Evolutionary conservation across 1,284 basidiomycete genomes (phyloP).

Genomic region (Xerocomus amazonicus): DNA sequence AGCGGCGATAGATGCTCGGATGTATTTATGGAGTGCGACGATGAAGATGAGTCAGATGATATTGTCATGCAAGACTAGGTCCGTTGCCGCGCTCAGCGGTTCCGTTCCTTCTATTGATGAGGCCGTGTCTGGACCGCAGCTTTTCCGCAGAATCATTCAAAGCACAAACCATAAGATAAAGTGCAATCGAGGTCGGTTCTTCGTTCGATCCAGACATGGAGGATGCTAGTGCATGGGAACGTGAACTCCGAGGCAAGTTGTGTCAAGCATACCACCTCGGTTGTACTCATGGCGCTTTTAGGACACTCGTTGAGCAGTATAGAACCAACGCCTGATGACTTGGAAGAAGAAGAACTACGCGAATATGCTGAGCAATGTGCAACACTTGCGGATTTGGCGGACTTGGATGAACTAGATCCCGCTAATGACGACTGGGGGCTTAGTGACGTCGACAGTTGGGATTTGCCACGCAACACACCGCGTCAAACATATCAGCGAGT

Average conservation of each 20-base stretch:
- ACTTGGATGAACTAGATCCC: slow-evolving; percentile 42
- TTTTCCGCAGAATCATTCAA: slow-evolving; percentile 61
- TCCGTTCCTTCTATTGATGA: slow-evolving; percentile 7
- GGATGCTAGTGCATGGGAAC: slow-evolving; percentile 56
- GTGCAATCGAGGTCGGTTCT: slow-evolving; percentile 64
- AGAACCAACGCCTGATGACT: slow-evolving; percentile 40
- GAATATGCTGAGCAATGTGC: slow-evolving; percentile 56
- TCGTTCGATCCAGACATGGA: slow-evolving; percentile 70
- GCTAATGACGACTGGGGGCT: slow-evolving; percentile 11
- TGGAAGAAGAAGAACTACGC: slow-evolving; percentile 55
- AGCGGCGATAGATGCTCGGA: slow-evolving; percentile 48
- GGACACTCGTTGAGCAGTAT: slow-evolving; percentile 11
- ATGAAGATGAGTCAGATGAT: slow-evolving; percentile 46
- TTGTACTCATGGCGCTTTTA: slow-evolving; percentile 1
- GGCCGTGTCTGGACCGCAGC: slow-evolving; percentile 43
- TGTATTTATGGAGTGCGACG: slow-evolving; percentile 50
- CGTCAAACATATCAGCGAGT: neutral
- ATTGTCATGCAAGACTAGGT: slow-evolving; percentile 63
- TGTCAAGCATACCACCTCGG: neutral
- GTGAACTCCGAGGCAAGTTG: slow-evolving; percentile 42
- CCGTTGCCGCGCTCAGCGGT: slow-evolving; percentile 7
- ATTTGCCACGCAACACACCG: neutral
- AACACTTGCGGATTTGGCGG: slow-evolving; percentile 43
- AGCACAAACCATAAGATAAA: slow-evolving; percentile 45
- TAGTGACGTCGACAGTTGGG: slow-evolving; percentile 28